Evolutionary conservation across 768 basidiomycete genomes (phyloP).

Genomic region (Lentinula sp.): DNA sequence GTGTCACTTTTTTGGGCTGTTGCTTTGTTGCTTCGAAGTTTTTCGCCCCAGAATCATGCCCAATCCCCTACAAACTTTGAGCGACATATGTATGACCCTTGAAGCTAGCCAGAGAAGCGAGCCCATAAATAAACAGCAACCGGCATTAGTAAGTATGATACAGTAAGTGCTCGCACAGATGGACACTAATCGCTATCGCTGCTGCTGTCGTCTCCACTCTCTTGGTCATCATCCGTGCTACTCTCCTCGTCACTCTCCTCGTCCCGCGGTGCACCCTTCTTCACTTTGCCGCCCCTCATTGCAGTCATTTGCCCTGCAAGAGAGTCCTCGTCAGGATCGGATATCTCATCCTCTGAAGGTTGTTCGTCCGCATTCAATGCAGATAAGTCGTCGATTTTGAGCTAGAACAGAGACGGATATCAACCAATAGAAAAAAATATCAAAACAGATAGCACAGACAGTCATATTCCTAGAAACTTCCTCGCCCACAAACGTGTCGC

Average conservation of each 20-base stretch:
- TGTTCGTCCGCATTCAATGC: conserved; percentile 50
- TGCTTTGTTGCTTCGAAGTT: too few species aligned
- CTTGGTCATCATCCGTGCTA: conserved; percentile 44
- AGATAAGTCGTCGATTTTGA: conserved; percentile 76
- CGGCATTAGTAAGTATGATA: background rate
- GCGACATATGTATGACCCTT: too few species aligned
- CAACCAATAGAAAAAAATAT: background rate
- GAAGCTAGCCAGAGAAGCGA: background rate
- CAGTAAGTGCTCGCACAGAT: background rate
- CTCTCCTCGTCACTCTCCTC: conserved; percentile 48
- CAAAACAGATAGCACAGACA: conserved; percentile 36
- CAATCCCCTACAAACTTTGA: too few species aligned
- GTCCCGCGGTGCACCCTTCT: conserved; percentile 45
- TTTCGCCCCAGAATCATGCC: too few species aligned
- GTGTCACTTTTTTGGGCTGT: too few species aligned
- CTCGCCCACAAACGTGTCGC: conserved; percentile 86
- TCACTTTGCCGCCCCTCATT: conserved; percentile 86
- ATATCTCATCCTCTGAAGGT: conserved; percentile 85
- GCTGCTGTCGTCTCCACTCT: conserved; percentile 49
- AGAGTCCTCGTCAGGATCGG: conserved; percentile 95
- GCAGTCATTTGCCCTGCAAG: conserved; percentile 97
- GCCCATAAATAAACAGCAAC: background rate
- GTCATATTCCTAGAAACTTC: conserved; percentile 66
- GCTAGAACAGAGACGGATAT: conserved; percentile 32
- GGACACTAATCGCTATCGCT: conserved; percentile 41